phyloP scores from a whole-genome alignment of 2,329 filamentous ascomycete species.

The Magnaporthiopsis poae region DNA sequence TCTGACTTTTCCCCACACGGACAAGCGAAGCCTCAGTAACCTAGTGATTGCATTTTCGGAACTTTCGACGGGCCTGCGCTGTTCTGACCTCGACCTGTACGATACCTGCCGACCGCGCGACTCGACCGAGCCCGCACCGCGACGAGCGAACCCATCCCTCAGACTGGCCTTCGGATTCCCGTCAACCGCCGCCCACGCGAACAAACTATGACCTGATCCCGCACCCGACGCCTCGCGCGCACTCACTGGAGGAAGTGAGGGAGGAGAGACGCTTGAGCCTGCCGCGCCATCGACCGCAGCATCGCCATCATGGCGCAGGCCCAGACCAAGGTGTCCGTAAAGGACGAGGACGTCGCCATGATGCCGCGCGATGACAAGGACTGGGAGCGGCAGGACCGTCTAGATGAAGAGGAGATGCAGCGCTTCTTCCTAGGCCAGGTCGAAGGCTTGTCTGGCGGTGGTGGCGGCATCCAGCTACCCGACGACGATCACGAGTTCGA shows the following conservation, averaged over 20 bases:
- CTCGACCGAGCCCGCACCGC: neutral
- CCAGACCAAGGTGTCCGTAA: neutral
- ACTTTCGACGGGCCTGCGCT: neutral
- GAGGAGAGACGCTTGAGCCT: neutral
- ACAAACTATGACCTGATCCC: constrained; percentile 7
- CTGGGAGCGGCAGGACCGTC: constrained; percentile 2
- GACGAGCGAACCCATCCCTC: neutral
- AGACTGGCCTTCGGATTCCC: neutral
- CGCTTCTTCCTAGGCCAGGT: neutral
- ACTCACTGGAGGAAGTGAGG: neutral
- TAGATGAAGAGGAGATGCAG: constrained; percentile 3
- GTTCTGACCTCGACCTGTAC: neutral
- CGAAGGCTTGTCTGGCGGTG: neutral
- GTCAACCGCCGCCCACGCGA: neutral
- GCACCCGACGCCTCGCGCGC: constrained; percentile 4
- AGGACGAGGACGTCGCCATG: neutral
- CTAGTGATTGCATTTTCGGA: neutral
- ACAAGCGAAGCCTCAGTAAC: neutral
- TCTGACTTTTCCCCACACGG: neutral
- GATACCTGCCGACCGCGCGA: neutral
- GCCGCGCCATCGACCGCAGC: neutral
- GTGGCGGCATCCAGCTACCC: constrained; percentile 1
- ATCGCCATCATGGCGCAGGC: constrained; percentile 1
- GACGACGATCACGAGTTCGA: constrained; percentile 34
- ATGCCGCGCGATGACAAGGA: constrained; percentile 1